phyloP scores from a whole-genome alignment of 441 rosid genomes.

The Croton laevigatus region DNA sequence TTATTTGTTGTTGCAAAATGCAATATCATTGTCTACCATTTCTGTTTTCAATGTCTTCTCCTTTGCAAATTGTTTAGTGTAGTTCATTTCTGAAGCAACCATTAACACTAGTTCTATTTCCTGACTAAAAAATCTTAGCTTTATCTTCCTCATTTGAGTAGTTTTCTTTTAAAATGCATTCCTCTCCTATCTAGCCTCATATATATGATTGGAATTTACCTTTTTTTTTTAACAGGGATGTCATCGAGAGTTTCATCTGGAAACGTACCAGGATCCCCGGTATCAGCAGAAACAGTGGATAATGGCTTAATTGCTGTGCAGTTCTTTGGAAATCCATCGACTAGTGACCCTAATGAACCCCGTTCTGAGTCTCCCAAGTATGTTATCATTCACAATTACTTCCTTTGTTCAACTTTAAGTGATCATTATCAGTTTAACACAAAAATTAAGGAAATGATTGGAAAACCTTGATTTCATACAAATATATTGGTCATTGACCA shows the following conservation, averaged over 20 bases:
- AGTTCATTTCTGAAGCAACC: neutral
- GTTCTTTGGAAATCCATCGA: conserved; percentile 44
- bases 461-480: too few species aligned
- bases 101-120: neutral
- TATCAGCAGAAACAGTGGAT: conserved; percentile 35
- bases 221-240: conserved; percentile 48
- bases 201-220: neutral
- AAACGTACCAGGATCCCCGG: conserved; percentile 42
- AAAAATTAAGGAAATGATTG: too few species aligned
- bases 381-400: conserved; percentile 16
- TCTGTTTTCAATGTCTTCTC: neutral
- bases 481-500: too few species aligned
- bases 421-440: too few species aligned
- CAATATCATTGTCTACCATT: neutral
- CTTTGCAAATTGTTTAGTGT: neutral
- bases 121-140: neutral
- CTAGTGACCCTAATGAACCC: conserved; percentile 34
- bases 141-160: neutral
- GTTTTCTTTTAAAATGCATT: neutral
- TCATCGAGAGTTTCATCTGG: conserved; percentile 37
- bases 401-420: too few species aligned
- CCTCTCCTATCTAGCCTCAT: neutral
- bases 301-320: conserved; percentile 54
- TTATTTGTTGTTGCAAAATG: neutral
- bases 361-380: conserved; percentile 44